These are phyloP conservation scores for Suillus ampliporus DNA, from an alignment of 768 basidiomycete genomes.

Conservation along the genomic window DNA sequence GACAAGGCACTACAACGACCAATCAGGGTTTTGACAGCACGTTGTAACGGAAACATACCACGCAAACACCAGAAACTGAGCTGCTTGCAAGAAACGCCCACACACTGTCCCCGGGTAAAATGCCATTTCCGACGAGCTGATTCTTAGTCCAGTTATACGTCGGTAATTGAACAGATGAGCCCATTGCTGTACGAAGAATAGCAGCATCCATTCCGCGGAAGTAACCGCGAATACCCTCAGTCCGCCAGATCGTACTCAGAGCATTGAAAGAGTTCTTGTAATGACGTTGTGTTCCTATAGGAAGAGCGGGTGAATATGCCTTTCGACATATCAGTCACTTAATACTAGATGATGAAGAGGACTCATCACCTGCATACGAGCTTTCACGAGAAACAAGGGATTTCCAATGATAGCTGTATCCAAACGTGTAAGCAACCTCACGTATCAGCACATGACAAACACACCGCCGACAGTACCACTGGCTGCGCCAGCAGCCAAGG, in stretches of 20 bases:
- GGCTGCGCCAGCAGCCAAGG: slow-evolving; percentile 83
- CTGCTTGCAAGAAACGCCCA: slow-evolving; percentile 91
- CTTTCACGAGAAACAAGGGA: slow-evolving; percentile 94
- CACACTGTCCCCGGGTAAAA: slow-evolving; percentile 76
- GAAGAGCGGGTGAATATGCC: slow-evolving; percentile 94
- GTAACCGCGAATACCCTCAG: slow-evolving; percentile 81
- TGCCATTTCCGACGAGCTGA: slow-evolving; percentile 68
- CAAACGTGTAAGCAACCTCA: neutral
- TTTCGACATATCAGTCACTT: slow-evolving; percentile 31
- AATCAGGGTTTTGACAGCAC: slow-evolving; percentile 4
- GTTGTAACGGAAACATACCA: slow-evolving; percentile 57
- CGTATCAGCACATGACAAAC: slow-evolving; percentile 20
- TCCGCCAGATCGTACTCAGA: slow-evolving; percentile 74
- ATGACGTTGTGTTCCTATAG: slow-evolving; percentile 92
- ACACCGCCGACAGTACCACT: slow-evolving; percentile 92
- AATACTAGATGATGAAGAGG: neutral
- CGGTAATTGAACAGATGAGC: slow-evolving; percentile 93
- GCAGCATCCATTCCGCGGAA: slow-evolving; percentile 93
- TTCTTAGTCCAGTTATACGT: slow-evolving; percentile 95
- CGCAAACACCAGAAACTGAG: slow-evolving; percentile 88
- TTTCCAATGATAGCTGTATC: slow-evolving; percentile 75
- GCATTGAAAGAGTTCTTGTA: slow-evolving; percentile 89
- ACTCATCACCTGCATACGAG: slow-evolving; percentile 84
- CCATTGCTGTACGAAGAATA: slow-evolving; percentile 92
- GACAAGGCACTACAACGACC: slow-evolving; percentile 63